Percentiles rank a stretch among this genome's conserved stretches.
phyloP scores from a whole-genome alignment of 169 alveolate genomes.

The Plasmodium vivax region DNA sequence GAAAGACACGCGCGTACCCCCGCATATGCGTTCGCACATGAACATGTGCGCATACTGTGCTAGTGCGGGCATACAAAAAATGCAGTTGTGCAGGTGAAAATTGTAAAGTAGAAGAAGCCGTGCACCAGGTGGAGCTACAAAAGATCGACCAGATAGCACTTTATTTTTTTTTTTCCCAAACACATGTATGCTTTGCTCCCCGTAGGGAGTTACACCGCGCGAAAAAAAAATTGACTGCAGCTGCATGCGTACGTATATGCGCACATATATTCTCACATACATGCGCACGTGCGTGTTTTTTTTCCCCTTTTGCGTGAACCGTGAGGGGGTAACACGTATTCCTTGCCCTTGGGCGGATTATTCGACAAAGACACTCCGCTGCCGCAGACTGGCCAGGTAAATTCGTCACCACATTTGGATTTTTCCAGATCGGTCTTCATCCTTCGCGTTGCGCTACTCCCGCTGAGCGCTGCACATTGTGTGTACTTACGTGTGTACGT shows the following conservation, averaged over 20 bases:
- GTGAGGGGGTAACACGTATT: neutral
- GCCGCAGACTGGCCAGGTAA: neutral
- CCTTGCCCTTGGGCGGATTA: neutral
- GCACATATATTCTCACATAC: neutral
- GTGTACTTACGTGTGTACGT: neutral
- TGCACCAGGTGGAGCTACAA: neutral
- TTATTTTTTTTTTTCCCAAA: neutral
- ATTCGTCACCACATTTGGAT: neutral
- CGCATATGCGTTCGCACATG: neutral
- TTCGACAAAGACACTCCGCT: neutral
- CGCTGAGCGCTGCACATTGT: neutral
- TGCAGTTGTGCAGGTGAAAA: neutral
- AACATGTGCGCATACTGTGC: neutral
- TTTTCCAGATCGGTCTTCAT: neutral
- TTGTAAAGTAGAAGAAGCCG: neutral
- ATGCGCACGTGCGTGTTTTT: neutral
- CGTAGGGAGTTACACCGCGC: neutral
- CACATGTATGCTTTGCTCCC: neutral
- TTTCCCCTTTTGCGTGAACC: neutral
- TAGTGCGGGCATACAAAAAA: neutral
- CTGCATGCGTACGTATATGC: neutral
- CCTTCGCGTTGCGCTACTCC: neutral
- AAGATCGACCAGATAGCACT: neutral
- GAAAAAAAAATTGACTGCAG: neutral
- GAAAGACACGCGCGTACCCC: neutral